These are phyloP conservation scores for Pelargonium cotyledonis DNA, from an alignment of 441 rosid genomes.

Conservation along the genomic window DNA sequence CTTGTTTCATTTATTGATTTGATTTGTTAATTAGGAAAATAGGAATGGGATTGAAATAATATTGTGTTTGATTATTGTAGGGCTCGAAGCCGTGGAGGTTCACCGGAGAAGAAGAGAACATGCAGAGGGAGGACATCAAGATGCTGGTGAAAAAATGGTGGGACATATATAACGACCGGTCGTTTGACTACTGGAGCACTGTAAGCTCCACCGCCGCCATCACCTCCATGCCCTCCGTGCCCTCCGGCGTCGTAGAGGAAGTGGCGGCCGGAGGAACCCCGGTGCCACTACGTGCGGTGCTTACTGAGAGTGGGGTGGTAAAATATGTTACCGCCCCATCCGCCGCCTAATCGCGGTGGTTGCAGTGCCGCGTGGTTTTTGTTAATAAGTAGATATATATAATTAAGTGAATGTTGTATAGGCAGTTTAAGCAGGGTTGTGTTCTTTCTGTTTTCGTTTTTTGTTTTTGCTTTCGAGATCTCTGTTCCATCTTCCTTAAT, in stretches of 20 bases:
- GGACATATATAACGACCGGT: slow-evolving; percentile 3
- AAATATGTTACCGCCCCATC: neutral
- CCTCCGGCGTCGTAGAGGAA: neutral
- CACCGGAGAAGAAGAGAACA: slow-evolving; percentile 13
- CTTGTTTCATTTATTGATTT: neutral
- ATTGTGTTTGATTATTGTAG: neutral
- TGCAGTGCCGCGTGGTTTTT: too few species aligned
- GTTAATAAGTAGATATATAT: too few species aligned
- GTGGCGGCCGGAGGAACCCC: neutral
- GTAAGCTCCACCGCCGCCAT: neutral
- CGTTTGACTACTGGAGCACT: neutral
- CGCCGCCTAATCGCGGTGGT: neutral
- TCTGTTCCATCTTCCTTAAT: too few species aligned
- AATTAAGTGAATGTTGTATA: too few species aligned
- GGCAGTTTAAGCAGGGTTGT: too few species aligned
- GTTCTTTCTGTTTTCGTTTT: neutral
- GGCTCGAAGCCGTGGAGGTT: slow-evolving; percentile 19
- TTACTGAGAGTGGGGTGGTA: neutral
- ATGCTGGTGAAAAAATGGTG: slow-evolving; percentile 15
- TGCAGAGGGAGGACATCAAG: slow-evolving; percentile 14
- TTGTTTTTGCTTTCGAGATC: neutral
- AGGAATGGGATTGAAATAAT: too few species aligned
- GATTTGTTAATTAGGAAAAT: neutral
- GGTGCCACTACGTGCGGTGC: neutral
- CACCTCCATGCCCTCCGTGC: too few species aligned